These are phyloP conservation scores for Aspergillus conjunctus DNA, from an alignment of 495 filamentous ascomycete species.

Conservation along the genomic window DNA sequence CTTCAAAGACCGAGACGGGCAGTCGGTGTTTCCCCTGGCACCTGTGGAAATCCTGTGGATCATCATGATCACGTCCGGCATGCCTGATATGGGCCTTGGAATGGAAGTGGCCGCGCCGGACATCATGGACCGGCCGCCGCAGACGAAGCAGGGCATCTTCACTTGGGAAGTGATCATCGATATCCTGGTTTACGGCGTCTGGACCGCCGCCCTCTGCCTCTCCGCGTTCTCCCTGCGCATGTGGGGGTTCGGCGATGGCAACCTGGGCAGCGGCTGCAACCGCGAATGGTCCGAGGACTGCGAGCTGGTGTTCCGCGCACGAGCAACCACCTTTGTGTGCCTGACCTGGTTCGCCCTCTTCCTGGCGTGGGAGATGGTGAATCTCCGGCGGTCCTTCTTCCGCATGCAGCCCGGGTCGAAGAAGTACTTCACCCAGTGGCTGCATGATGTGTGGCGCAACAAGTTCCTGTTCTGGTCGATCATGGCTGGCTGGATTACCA, in stretches of 20 bases:
- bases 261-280: conserved; percentile 66
- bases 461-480: conserved; percentile 69
- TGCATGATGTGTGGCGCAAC: conserved; percentile 64
- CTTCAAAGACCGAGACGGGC: conserved; percentile 63
- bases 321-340: conserved; percentile 70
- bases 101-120: conserved; percentile 68
- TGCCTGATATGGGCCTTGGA: conserved; percentile 75
- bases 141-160: conserved; percentile 68
- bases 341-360: conserved; percentile 78
- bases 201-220: conserved; percentile 69
- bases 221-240: conserved; percentile 66
- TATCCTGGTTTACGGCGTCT: conserved; percentile 69
- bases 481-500: conserved; percentile 62
- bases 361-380: conserved; percentile 71
- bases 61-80: conserved; percentile 73
- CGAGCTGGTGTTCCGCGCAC: conserved; percentile 68
- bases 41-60: conserved; percentile 79
- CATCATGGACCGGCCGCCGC: conserved; percentile 68
- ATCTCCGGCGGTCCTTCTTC: conserved; percentile 65
- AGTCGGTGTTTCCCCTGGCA: conserved; percentile 72
- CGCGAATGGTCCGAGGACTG: conserved; percentile 56
- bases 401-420: conserved; percentile 56
- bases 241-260: conserved; percentile 66
- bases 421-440: conserved; percentile 53
- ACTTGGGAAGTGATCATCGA: conserved; percentile 68